Percentiles rank a stretch among this genome's conserved stretches.
These are phyloP conservation scores for Lasiosphaeris hirsuta DNA, from an alignment of 495 filamentous ascomycete genomes.

Conservation along the genomic window DNA sequence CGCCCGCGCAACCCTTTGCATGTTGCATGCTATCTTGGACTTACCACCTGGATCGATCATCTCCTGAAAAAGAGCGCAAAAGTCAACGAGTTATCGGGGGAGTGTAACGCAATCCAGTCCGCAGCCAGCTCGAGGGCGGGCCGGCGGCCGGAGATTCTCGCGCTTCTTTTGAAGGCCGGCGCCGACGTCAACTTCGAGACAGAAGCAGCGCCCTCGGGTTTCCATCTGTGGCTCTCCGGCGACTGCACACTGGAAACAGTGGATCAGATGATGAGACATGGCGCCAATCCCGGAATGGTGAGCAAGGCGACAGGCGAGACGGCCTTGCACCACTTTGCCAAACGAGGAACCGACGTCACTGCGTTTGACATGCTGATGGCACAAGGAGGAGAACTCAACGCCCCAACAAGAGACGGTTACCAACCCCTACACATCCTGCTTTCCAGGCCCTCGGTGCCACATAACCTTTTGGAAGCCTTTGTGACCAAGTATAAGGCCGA, in stretches of 20 bases:
- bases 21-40: slow-evolving; percentile 14
- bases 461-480: slow-evolving; percentile 9
- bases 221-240: slow-evolving; percentile 8
- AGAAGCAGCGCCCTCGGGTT: background rate
- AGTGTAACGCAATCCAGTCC: slow-evolving; percentile 47
- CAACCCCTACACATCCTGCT: slow-evolving; percentile 13
- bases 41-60: slow-evolving; percentile 12
- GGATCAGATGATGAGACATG: slow-evolving; percentile 11
- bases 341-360: background rate
- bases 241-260: background rate
- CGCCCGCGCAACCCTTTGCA: slow-evolving; percentile 14
- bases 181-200: slow-evolving; percentile 42
- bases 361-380: slow-evolving; percentile 12
- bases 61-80: slow-evolving; percentile 14
- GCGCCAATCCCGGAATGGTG: slow-evolving; percentile 1
- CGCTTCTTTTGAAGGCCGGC: slow-evolving; percentile 43
- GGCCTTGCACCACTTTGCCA: slow-evolving; percentile 13
- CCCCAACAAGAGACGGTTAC: background rate
- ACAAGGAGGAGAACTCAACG: slow-evolving; percentile 16
- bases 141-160: slow-evolving; percentile 50
- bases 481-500: slow-evolving; percentile 15
- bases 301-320: background rate
- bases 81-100: slow-evolving; percentile 13
- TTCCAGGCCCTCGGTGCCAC: background rate
- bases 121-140: background rate